A percentile compares a stretch with the other conserved stretches of the same genome.
These are phyloP conservation scores for Punica granatum DNA, from an alignment of 345 rosid genomes.

Conservation along the genomic window DNA sequence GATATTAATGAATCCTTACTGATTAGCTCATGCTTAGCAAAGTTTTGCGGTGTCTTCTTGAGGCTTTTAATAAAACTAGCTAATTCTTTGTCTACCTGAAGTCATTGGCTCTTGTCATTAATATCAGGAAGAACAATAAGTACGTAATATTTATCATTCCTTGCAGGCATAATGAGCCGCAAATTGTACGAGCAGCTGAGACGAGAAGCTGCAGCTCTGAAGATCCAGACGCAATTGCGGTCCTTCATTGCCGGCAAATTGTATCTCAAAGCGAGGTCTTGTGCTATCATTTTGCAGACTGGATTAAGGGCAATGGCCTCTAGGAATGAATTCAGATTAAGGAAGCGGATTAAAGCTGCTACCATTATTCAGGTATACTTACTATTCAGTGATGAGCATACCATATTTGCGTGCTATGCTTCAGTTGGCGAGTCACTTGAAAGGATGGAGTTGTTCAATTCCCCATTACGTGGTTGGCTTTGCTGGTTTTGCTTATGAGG, in stretches of 20 bases:
- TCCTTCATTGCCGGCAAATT: constrained; percentile 45
- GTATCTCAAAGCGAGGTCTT: constrained; percentile 33
- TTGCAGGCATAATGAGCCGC: constrained; percentile 55
- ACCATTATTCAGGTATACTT: constrained; percentile 54
- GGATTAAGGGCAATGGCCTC: constrained; percentile 84
- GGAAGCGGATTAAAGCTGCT: constrained; percentile 78
- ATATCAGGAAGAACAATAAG: not conserved
- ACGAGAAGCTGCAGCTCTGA: constrained; percentile 70
- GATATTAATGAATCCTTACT: not conserved
- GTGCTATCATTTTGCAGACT: constrained; percentile 72
- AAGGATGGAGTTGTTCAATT: not conserved
- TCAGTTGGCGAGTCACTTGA: not conserved
- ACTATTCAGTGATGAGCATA: not conserved
- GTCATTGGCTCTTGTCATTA: not conserved
- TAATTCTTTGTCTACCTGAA: not conserved
- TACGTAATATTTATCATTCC: not conserved
- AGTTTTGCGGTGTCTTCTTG: not conserved
- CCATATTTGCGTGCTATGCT: not conserved
- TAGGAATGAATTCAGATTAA: constrained; percentile 73
- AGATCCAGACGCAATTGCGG: constrained; percentile 75
- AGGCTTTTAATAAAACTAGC: not conserved
- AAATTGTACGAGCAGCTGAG: constrained; percentile 50
- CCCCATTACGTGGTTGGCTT: not conserved
- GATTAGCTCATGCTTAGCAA: not conserved
- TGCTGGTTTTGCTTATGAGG: constrained; percentile 1